phyloP scores from a whole-genome alignment of 1,284 basidiomycete genomes.

The Ceratobasidium sp. region DNA sequence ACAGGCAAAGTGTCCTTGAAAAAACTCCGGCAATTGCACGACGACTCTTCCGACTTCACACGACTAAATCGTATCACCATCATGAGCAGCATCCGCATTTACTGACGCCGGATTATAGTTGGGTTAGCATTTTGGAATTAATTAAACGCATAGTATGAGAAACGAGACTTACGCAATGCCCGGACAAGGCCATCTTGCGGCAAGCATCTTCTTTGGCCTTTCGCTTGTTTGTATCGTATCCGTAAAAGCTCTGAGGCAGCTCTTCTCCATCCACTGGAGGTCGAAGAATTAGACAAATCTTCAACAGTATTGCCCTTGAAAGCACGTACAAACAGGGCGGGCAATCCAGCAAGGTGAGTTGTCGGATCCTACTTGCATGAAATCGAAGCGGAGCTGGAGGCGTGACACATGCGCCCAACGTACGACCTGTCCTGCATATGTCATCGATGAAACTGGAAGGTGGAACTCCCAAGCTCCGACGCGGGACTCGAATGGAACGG shows the following conservation, averaged over 20 bases:
- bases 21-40: no score
- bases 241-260: neutral
- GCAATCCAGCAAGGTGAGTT: constrained; percentile 30
- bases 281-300: neutral
- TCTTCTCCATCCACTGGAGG: constrained; percentile 12
- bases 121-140: neutral
- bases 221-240: constrained; percentile 16
- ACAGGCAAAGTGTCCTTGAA: no score
- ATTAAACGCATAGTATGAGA: neutral
- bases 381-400: neutral
- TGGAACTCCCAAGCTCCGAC: constrained; percentile 21
- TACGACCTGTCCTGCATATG: constrained; percentile 14
- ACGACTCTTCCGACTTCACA: no score
- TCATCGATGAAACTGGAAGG: neutral
- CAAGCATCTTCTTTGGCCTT: constrained; percentile 28
- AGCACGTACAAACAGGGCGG: neutral
- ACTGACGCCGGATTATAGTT: neutral
- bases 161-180: constrained; percentile 24
- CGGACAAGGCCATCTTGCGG: constrained; percentile 24
- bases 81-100: neutral
- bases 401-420: constrained; percentile 12
- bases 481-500: constrained; percentile 9
- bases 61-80: no score
- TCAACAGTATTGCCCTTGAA: neutral
- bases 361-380: constrained; percentile 4